A percentile compares a stretch with the other conserved stretches of the same genome.
phyloP scores from a whole-genome alignment of 345 rosid species.

The Viola odorata region DNA sequence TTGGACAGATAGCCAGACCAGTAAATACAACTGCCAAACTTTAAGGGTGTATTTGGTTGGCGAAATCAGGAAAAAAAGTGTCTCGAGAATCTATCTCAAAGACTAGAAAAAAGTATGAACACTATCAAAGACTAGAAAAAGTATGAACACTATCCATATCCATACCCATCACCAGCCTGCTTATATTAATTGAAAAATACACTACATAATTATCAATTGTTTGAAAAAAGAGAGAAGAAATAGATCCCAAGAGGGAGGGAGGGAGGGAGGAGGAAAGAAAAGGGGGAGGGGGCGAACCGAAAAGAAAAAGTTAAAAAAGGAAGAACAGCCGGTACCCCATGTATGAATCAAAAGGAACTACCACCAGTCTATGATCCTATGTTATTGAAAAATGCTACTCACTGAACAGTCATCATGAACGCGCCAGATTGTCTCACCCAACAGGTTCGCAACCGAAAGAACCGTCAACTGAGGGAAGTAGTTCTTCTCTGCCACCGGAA shows the following conservation, averaged over 20 bases:
- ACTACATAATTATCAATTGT: neutral
- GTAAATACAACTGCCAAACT: no score
- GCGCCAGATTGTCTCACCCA: slow-evolving; percentile 94
- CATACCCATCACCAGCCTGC: neutral
- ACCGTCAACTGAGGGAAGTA: slow-evolving; percentile 87
- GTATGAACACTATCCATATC: no score
- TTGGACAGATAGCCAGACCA: no score
- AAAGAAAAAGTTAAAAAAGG: neutral
- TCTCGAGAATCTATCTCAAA: no score
- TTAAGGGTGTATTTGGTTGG: no score
- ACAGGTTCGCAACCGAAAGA: slow-evolving; percentile 86
- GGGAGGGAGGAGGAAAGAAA: neutral
- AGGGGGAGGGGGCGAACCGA: neutral
- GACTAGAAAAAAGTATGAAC: no score
- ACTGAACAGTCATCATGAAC: slow-evolving; percentile 91
- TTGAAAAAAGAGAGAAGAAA: neutral
- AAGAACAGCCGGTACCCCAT: neutral
- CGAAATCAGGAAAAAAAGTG: no score
- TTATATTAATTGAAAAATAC: neutral
- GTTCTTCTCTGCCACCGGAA: slow-evolving; percentile 74
- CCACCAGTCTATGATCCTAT: neutral
- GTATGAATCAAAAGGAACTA: neutral
- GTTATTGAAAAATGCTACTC: slow-evolving; percentile 34
- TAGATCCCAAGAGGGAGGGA: neutral
- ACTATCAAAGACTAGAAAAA: no score